Conservation (phyloP, 1,284 basidiomycete genomes). For the Ceratobasidium sp. region DNA sequence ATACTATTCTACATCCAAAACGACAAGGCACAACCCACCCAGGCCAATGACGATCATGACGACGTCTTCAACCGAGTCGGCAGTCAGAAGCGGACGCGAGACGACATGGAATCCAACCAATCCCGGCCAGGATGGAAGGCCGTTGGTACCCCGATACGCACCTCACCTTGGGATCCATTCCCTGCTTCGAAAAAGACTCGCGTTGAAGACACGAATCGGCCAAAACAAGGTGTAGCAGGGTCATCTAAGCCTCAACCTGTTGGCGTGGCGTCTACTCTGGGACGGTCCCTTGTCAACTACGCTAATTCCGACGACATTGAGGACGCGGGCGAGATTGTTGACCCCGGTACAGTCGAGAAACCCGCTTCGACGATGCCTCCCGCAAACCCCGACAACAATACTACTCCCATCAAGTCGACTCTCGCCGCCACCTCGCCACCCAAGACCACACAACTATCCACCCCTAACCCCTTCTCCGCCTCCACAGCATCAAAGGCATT, state of each 20-base stretch:
- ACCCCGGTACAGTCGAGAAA: not conserved
- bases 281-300: constrained; percentile 4
- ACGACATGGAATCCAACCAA: constrained; percentile 14
- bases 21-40: constrained; percentile 7
- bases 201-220: not conserved
- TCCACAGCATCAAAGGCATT: not conserved
- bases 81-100: constrained; percentile 8
- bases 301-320: constrained; percentile 18
- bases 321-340: constrained; percentile 23
- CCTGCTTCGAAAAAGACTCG: constrained; percentile 5
- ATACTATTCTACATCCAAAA: constrained; percentile 84
- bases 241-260: constrained; percentile 8
- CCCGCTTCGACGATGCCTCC: not conserved
- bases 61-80: not conserved
- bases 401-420: not conserved
- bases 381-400: not conserved
- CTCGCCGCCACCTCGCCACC: not conserved
- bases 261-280: not conserved
- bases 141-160: not conserved
- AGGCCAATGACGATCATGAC: not conserved
- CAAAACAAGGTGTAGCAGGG: constrained; percentile 22
- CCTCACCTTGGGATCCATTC: constrained; percentile 5
- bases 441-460: not conserved
- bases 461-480: not conserved
- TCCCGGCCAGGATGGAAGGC: not conserved